These are phyloP conservation scores for Tremellales sp. DNA, from an alignment of 1,284 basidiomycete species.

Conservation along the genomic window DNA sequence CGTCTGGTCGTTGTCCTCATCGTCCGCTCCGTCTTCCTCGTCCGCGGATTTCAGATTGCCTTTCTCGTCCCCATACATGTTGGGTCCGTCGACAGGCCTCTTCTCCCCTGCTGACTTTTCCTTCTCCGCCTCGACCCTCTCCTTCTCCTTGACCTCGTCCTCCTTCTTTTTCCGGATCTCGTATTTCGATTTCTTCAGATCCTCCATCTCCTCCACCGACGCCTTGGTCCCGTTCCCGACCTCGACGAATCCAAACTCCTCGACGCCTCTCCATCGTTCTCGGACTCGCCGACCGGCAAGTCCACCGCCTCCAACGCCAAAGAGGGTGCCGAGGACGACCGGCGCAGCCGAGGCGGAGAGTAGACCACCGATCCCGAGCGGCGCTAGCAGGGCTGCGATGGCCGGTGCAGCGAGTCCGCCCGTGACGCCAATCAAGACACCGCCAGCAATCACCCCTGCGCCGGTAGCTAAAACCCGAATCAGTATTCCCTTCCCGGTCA, in stretches of 20 bases:
- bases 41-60: slow-evolving; percentile 7
- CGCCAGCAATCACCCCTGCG: slow-evolving; percentile 50
- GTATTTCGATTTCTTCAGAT: no score
- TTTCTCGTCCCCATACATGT: not conserved
- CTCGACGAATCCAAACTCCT: slow-evolving; percentile 53
- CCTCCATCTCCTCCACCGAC: slow-evolving; percentile 38
- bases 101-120: slow-evolving; percentile 6
- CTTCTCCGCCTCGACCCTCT: slow-evolving; percentile 10
- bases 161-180: slow-evolving; percentile 19
- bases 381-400: slow-evolving; percentile 52
- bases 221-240: slow-evolving; percentile 42
- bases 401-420: slow-evolving; percentile 55
- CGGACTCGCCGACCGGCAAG: slow-evolving; percentile 52
- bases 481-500: not conserved
- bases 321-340: slow-evolving; percentile 53
- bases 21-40: slow-evolving; percentile 6
- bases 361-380: slow-evolving; percentile 48
- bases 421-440: slow-evolving; percentile 53
- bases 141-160: slow-evolving; percentile 13
- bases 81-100: not conserved
- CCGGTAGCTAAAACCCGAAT: slow-evolving; percentile 46
- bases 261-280: slow-evolving; percentile 54
- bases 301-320: slow-evolving; percentile 54
- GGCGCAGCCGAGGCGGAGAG: slow-evolving; percentile 50
- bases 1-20: slow-evolving; percentile 6